Evolutionary conservation across 2,329 filamentous ascomycete genomes (phyloP).

Genomic region (Dendrostoma leiphaemia): DNA sequence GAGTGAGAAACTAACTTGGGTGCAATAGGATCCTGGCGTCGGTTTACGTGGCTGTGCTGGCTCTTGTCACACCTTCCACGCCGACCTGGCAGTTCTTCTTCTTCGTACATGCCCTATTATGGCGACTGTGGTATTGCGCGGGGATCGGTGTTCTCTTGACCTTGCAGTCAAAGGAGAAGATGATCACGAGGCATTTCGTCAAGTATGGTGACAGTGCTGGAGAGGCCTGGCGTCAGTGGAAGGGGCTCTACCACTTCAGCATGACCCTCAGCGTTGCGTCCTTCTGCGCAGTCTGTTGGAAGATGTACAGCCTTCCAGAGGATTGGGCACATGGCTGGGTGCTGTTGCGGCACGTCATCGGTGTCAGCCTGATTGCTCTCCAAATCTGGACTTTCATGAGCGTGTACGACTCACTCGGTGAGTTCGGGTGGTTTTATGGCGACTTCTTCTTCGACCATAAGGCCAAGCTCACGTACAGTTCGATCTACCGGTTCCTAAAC

Average conservation of each 20-base stretch:
- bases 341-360: constrained; percentile 83
- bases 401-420: constrained; percentile 92
- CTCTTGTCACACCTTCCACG: constrained; percentile 75
- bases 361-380: constrained; percentile 74
- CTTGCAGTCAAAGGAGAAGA: constrained; percentile 83
- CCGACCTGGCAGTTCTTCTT: constrained; percentile 74
- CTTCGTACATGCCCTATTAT: constrained; percentile 73
- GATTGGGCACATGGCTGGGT: constrained; percentile 88
- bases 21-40: constrained; percentile 59
- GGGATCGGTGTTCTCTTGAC: constrained; percentile 85
- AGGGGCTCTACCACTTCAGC: constrained; percentile 89
- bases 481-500: constrained; percentile 97
- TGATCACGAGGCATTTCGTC: constrained; percentile 96
- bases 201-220: constrained; percentile 89
- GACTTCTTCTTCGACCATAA: constrained; percentile 96
- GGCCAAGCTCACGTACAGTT: constrained; percentile 88
- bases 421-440: constrained; percentile 98
- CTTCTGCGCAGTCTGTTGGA: constrained; percentile 90
- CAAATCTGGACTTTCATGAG: constrained; percentile 92
- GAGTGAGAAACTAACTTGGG: background rate
- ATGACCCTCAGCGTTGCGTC: constrained; percentile 87
- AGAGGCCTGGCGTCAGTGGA: constrained; percentile 98
- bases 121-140: constrained; percentile 89
- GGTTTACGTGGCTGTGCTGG: constrained; percentile 70
- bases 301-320: constrained; percentile 85